Base-by-base conservation (phyloP, 495 filamentous ascomycete genomes). In the Neurospora tetraspora region DNA sequence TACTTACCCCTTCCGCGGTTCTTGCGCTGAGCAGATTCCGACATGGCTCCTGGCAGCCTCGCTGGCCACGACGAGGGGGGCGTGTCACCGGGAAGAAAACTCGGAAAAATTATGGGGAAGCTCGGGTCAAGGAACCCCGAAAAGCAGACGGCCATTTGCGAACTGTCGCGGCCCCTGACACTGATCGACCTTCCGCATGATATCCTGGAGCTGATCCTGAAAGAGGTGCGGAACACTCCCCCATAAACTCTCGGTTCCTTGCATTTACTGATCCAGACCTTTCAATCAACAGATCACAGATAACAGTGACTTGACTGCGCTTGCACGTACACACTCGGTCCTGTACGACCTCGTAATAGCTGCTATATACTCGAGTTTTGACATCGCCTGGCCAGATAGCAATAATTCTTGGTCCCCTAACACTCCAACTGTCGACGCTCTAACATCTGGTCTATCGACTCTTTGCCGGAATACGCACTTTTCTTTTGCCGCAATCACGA, bases 301-400 rank as follows among this genome's bases (percentile, higher is more conserved):
- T 75, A 95, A 92, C 16, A 97, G 94, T 78, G 94, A 97, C 78
- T 85, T 97, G 70, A 93, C 92, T 0, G 91, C 93, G 16, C 83
- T 97, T 38, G 93, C 94, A 8, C 83, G 94, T 68, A 93, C 93
- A 39, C 93, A 94, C 81, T 94, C 93, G 20, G 88, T 91, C n/a
- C 87, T 98, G 16, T 92, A 97, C 82, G 82, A 84, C 47, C 85
- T 98, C 59, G 89, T 92, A 0, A 91, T 94, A 18, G 93, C 94
- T 11, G 88, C 91, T 71, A 96, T 98, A 77, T 98, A 98, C 80
- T 92, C 92, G 2, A 89, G 93, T 36, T 97, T 98, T 79, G 93
- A 97, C 78, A 97, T 97, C 73, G 91, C 96, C 45, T 98, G 94
- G 94, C 95, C 94, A 0, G 93, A 96, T 75, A 88, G 86, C 7